phyloP scores from a whole-genome alignment of 75 land plant species.

The Sequoiadendron giganteum region DNA sequence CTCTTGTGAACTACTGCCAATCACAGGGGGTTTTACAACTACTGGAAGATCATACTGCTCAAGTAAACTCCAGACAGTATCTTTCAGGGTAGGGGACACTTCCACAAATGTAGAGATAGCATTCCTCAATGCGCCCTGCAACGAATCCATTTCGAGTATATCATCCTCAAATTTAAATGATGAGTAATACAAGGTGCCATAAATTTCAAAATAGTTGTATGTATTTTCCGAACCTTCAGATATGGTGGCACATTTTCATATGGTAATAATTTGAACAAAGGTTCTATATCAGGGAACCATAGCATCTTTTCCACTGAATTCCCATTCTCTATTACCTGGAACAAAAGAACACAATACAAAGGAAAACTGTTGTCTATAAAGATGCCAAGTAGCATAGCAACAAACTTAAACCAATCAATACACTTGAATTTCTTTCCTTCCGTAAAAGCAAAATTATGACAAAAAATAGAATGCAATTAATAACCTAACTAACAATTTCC shows the following conservation, averaged over 20 bases:
- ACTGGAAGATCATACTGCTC: constrained; percentile 97
- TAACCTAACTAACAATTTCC: background rate
- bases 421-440: background rate
- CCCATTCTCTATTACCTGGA: constrained; percentile 86
- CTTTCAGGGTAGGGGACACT: constrained; percentile 69
- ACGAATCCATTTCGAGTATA: background rate
- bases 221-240: constrained; percentile 62
- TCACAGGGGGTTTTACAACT: constrained; percentile 47
- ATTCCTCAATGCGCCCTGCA: constrained; percentile 88
- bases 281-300: constrained; percentile 98
- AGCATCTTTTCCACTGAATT: constrained; percentile 72
- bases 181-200: background rate
- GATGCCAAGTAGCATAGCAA: background rate
- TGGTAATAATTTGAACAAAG: constrained; percentile 91
- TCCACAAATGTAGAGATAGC: constrained; percentile 76
- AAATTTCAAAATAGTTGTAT: background rate
- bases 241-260: constrained; percentile 98
- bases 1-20: constrained; percentile 35
- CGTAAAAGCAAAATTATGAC: background rate
- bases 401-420: background rate
- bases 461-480: background rate
- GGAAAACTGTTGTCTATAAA: background rate
- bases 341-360: background rate
- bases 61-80: constrained; percentile 87
- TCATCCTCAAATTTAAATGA: background rate